These are phyloP conservation scores for Fragilaria radians DNA, from an alignment of 108 stramenopile species.

Conservation along the genomic window DNA sequence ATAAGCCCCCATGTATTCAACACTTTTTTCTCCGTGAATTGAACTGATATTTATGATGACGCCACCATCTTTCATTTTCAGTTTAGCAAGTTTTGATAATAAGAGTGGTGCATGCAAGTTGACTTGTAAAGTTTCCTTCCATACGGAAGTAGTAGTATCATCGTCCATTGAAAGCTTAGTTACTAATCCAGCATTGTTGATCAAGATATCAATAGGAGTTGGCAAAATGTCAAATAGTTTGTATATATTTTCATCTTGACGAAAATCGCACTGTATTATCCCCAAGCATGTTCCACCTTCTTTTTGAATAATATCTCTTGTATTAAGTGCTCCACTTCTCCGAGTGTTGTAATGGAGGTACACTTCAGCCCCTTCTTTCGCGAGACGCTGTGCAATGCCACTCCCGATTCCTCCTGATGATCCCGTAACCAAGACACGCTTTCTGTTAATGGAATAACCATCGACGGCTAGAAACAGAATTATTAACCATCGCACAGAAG, in stretches of 20 bases:
- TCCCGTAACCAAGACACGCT: slow-evolving; percentile 47
- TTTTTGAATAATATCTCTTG: slow-evolving; percentile 6
- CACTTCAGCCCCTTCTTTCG: slow-evolving; percentile 33
- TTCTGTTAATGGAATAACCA: slow-evolving; percentile 25
- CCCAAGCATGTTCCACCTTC: slow-evolving; percentile 35
- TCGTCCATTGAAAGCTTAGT: slow-evolving; percentile 58
- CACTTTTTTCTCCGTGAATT: slow-evolving; percentile 46
- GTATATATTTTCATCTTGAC: slow-evolving; percentile 19
- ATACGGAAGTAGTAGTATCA: slow-evolving; percentile 34
- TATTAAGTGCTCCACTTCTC: slow-evolving; percentile 27
- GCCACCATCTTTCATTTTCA: slow-evolving; percentile 28
- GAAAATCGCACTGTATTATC: slow-evolving; percentile 51
- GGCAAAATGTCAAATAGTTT: slow-evolving; percentile 23
- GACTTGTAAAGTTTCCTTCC: slow-evolving; percentile 53
- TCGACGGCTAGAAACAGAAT: too few relatives aligned
- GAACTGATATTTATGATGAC: slow-evolving; percentile 54
- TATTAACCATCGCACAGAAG: too few relatives aligned
- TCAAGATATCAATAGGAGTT: slow-evolving; percentile 34
- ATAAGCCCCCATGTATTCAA: slow-evolving; percentile 59
- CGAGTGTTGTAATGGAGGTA: slow-evolving; percentile 54
- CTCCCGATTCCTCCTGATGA: slow-evolving; percentile 54
- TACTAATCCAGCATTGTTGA: slow-evolving; percentile 63
- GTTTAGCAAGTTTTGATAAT: slow-evolving; percentile 31
- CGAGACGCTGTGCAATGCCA: slow-evolving; percentile 40
- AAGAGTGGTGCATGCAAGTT: slow-evolving; percentile 58